Base-by-base conservation (phyloP, 108 stramenopile genomes). In the Nitzschia inconspicua region DNA sequence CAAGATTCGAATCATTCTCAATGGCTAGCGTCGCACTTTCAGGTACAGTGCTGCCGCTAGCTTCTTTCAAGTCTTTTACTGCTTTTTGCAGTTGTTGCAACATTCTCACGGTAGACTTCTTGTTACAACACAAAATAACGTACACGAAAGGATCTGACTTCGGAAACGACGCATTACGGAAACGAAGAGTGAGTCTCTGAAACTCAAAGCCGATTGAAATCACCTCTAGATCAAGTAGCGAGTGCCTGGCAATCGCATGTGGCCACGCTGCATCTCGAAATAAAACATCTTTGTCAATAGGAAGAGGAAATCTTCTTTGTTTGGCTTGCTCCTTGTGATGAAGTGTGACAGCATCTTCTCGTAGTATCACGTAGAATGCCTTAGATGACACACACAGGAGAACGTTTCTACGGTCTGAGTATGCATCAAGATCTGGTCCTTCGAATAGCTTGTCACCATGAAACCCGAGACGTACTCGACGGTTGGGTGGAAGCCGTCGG, bases 151-250 rank as follows among this genome's bases (percentile, higher is more conserved):
- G 87, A 28, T 84, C 76, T 13, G 58, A 48, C 32, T 32, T 71
- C 3, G 52, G 62, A 28, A 46, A 19, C 11, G 44, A 31, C 19
- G 73, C 48, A 37, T 73, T 73, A n/a, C 62, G 66, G 56, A 93
- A 89, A 24, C 68, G 77, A 9, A 93, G 72, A 16, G 72, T 74
- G 11, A 93, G 68, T 10, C 92, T 70, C 63, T 93, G 92, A 58
- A 93, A 93, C 14, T 78, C 76, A 62, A 93, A 93, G 20, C 92
- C 92, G 70, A 93, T 93, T 20, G 78, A 76, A 48, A 89, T 82
- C 7, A 78, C 63, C 28, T 71, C 26, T 16, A 93, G 74, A 25
- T 71, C 69, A 6, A 68, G 70, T 0, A 85, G 63, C 0, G 81
- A 54, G 41, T 89, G 88, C 1, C 88, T 75, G 2, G 86, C 79